Percentiles rank a stretch among this genome's conserved stretches.
These are phyloP conservation scores for Volvariella surrecta DNA, from an alignment of 1,284 basidiomycete genomes.

Conservation along the genomic window DNA sequence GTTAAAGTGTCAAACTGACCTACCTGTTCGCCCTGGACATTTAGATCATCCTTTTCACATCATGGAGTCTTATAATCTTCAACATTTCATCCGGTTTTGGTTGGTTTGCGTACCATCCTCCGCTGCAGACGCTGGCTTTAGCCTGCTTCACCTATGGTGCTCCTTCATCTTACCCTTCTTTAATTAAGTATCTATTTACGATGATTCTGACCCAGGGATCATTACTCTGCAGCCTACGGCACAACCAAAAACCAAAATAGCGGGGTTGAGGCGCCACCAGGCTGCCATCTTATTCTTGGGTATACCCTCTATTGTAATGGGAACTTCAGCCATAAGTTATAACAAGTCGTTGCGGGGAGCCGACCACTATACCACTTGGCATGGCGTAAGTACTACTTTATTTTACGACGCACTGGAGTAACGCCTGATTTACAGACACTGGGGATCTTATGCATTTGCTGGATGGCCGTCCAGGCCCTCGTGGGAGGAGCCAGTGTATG, in stretches of 20 bases:
- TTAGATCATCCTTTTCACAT: slow-evolving; percentile 34
- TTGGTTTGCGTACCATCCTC: slow-evolving; percentile 61
- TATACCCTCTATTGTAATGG: slow-evolving; percentile 44
- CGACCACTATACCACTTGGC: slow-evolving; percentile 58
- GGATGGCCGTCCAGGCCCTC: slow-evolving; percentile 46
- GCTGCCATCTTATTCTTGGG: slow-evolving; percentile 43
- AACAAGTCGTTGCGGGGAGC: slow-evolving; percentile 41
- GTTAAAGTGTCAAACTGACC: background rate
- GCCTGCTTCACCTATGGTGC: slow-evolving; percentile 51
- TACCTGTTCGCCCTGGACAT: background rate
- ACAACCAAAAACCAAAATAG: slow-evolving; percentile 54
- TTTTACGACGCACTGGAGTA: slow-evolving; percentile 1
- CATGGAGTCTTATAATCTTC: slow-evolving; percentile 44
- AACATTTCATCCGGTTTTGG: slow-evolving; percentile 39
- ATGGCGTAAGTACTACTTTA: slow-evolving; percentile 40
- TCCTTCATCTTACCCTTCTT: slow-evolving; percentile 8
- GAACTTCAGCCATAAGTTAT: slow-evolving; percentile 43
- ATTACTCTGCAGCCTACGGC: slow-evolving; percentile 69
- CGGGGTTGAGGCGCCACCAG: slow-evolving; percentile 59
- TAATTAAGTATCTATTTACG: too few species aligned
- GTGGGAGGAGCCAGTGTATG: slow-evolving; percentile 64
- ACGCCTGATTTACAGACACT: slow-evolving; percentile 32
- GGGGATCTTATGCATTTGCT: slow-evolving; percentile 44
- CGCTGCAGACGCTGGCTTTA: slow-evolving; percentile 49
- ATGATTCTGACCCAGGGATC: slow-evolving; percentile 43